Base-by-base conservation (phyloP, 2,329 filamentous ascomycete genomes). In the Botrytis elliptica region DNA sequence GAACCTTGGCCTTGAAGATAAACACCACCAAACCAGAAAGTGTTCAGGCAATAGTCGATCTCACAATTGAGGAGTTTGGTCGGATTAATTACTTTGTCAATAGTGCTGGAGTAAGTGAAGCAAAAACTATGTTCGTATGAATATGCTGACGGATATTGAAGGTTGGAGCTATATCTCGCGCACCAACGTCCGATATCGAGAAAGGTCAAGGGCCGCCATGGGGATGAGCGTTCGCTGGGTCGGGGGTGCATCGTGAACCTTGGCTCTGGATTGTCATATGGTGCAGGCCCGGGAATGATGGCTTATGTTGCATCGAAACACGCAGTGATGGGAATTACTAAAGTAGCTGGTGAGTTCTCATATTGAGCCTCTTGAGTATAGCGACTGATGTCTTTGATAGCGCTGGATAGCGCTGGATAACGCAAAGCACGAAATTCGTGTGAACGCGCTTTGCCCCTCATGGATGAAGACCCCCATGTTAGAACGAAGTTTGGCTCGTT, bases 21-120 rank as follows among this genome's bases (percentile, higher is more conserved):
- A 79, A 83, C 67, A 76, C 81, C 2, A 73, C 77, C 1, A 71
- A 78, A 52, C 68, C 69, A 33, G 49, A 44, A 0, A 76, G 73
- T 42, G 78, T 82, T 18, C 70, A 81, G 52, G 46, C 49, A 0
- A 79, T 82, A 76, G 74, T 82, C 22, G 70, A 77, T 22, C 12
- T 68, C 6, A 82, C 84, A 36, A 78, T 88, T n/a, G 75, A 81
- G 33, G 82, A 83, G 46, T 86, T 86, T 68, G 87, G 86, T 12
- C 84, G 83, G 62, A 83, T 89, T 25, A 85, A 88, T 75, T 86
- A 87, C 9, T 85, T 86, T 33, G 85, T 86, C 8, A 88, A 90
- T 68, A 83, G 88, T 8, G 88, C 88, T 0, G 76, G 76, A 22
- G 75, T 77, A 18, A 33, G 40, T 59, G 12, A 18, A 36, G 12